Evolutionary conservation across 257 asterid genomes (phyloP).

Genomic region (Verbascum thapsus): DNA sequence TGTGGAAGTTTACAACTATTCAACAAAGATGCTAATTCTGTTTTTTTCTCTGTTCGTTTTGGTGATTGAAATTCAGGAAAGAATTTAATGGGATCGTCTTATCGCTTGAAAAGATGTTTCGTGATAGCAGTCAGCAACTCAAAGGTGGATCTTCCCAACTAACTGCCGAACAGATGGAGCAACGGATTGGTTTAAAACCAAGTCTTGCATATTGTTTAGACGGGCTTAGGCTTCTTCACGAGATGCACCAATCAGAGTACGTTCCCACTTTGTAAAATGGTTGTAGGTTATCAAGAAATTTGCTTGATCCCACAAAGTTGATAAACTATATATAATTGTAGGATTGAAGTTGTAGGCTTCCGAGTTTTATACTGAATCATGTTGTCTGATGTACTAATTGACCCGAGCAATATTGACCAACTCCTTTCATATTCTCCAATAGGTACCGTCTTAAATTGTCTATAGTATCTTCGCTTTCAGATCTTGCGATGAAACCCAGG

Average conservation of each 20-base stretch:
- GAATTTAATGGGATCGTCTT: constrained; percentile 50
- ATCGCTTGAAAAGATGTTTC: constrained; percentile 60
- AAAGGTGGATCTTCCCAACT: constrained; percentile 47
- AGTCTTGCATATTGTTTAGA: constrained; percentile 66
- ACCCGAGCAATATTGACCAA: neutral
- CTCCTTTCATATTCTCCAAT: constrained; percentile 16
- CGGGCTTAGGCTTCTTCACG: constrained; percentile 67
- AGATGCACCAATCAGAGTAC: constrained; percentile 87
- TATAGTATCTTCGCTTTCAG: constrained; percentile 58
- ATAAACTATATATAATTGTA: no score
- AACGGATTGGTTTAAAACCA: constrained; percentile 67
- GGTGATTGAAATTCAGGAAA: constrained; percentile 47
- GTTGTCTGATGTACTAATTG: neutral
- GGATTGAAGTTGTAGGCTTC: no score
- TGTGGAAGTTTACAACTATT: constrained; percentile 7
- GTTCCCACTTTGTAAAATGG: neutral
- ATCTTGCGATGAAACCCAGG: constrained; percentile 61
- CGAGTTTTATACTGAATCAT: neutral
- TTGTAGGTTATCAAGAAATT: no score
- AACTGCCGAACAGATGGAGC: constrained; percentile 61
- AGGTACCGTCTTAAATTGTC: constrained; percentile 74
- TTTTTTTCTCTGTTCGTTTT: neutral
- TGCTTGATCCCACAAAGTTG: no score
- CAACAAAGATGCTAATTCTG: constrained; percentile 12
- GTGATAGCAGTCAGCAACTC: constrained; percentile 61